These are phyloP conservation scores for Simplicillium aogashimaense DNA, from an alignment of 2,329 filamentous ascomycete genomes.

Conservation along the genomic window DNA sequence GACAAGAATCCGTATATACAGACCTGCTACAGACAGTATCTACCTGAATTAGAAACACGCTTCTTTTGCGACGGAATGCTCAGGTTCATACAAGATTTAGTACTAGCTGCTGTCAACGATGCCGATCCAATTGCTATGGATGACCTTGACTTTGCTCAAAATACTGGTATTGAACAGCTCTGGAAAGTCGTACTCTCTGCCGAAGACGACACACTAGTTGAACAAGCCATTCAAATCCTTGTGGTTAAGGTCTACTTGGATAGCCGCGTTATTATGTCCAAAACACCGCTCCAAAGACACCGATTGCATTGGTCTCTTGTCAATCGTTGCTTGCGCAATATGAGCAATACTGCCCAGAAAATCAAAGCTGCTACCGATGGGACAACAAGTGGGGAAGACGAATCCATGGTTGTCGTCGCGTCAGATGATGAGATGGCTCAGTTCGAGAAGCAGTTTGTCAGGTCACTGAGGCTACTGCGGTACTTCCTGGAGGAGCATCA, in stretches of 20 bases:
- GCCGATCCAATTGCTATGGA: constrained; percentile 35
- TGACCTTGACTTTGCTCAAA: constrained; percentile 40
- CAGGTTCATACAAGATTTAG: constrained; percentile 47
- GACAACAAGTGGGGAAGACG: constrained; percentile 33
- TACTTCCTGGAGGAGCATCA: constrained; percentile 59
- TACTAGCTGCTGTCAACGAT: constrained; percentile 37
- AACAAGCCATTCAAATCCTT: constrained; percentile 57
- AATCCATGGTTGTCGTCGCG: constrained; percentile 40
- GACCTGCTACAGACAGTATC: constrained; percentile 42
- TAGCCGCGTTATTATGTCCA: constrained; percentile 35
- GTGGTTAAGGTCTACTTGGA: constrained; percentile 63
- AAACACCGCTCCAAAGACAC: constrained; percentile 37
- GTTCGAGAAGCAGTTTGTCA: constrained; percentile 50
- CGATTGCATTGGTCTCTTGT: constrained; percentile 60
- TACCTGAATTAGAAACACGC: constrained; percentile 45
- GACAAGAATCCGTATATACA: constrained; percentile 43
- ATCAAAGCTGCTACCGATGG: constrained; percentile 40
- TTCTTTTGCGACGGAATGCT: constrained; percentile 53
- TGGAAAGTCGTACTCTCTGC: constrained; percentile 74
- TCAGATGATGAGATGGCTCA: constrained; percentile 37
- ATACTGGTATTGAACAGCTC: constrained; percentile 56
- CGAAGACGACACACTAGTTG: constrained; percentile 54
- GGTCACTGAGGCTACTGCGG: constrained; percentile 58
- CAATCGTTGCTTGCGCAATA: constrained; percentile 60
- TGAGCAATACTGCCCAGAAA: constrained; percentile 51